Evolutionary conservation across 1,139 yeast genomes (phyloP).

Genomic region (Zygosaccharomyces sapae): DNA sequence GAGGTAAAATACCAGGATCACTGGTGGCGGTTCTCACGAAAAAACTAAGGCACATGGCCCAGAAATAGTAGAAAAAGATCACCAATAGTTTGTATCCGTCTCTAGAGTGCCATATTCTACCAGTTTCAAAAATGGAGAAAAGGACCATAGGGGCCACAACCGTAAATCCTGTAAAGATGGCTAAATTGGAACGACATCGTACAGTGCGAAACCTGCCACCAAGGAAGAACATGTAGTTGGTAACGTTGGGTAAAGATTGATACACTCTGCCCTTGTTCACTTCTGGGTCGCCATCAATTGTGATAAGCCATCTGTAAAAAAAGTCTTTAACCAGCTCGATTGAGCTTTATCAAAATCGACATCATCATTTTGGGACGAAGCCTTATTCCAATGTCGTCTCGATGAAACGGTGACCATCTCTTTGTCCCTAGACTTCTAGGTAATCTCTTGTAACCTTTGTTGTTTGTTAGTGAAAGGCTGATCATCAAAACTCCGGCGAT

Average conservation of each 20-base stretch:
- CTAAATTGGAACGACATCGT: constrained; percentile 40
- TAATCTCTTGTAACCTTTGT: background rate
- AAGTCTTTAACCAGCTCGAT: constrained; percentile 10
- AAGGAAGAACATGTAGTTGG: constrained; percentile 44
- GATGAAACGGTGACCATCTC: background rate
- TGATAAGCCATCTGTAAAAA: constrained; percentile 30
- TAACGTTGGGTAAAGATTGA: constrained; percentile 22
- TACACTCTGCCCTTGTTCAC: constrained; percentile 21
- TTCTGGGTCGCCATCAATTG: constrained; percentile 27
- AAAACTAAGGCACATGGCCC: constrained; percentile 47
- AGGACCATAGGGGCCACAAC: constrained; percentile 50
- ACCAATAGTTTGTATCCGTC: constrained; percentile 55
- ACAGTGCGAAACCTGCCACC: constrained; percentile 61
- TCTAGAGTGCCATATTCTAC: constrained; percentile 25
- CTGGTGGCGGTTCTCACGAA: constrained; percentile 53
- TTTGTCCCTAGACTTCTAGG: background rate
- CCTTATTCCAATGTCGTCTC: background rate
- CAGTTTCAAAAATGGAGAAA: constrained; percentile 44
- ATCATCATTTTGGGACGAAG: background rate
- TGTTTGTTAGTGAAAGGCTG: background rate
- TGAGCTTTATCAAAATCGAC: background rate
- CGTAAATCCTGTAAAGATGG: constrained; percentile 38
- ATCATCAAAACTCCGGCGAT: background rate
- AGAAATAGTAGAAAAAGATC: constrained; percentile 54
- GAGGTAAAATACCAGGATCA: constrained; percentile 74